Conservation (phyloP, 2,329 filamentous ascomycete species). For the Beauveria rudraprayagi region DNA sequence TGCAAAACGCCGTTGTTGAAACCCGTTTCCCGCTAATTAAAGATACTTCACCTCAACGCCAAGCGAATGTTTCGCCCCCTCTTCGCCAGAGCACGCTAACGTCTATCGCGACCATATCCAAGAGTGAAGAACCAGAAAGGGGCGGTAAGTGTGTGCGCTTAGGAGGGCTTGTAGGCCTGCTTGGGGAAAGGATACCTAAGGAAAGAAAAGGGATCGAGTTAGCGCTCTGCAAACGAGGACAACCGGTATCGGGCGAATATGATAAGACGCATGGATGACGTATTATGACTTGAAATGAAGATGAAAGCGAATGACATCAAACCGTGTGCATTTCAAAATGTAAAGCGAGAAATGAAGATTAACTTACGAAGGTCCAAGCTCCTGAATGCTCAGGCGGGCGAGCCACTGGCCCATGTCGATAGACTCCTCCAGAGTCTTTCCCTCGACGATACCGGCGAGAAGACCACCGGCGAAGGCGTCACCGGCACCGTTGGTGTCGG, state of each 20-base stretch:
- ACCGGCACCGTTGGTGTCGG: slow-evolving; percentile 93
- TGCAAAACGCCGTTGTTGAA: slow-evolving; percentile 47
- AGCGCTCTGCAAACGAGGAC: not conserved
- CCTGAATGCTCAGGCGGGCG: slow-evolving; percentile 85
- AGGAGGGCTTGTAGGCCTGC: slow-evolving; percentile 57
- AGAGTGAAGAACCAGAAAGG: slow-evolving; percentile 14
- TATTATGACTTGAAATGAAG: slow-evolving; percentile 10
- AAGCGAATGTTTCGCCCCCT: slow-evolving; percentile 13
- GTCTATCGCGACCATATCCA: slow-evolving; percentile 11
- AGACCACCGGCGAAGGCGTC: slow-evolving; percentile 96
- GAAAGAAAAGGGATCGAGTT: slow-evolving; percentile 8
- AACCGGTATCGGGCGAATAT: not conserved
- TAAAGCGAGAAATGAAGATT: slow-evolving; percentile 7
- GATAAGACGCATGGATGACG: slow-evolving; percentile 1
- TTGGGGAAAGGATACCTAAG: slow-evolving; percentile 73
- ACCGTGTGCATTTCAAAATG: not conserved
- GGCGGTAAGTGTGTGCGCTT: slow-evolving; percentile 12
- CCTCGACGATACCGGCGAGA: slow-evolving; percentile 78
- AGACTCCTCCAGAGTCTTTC: slow-evolving; percentile 67
- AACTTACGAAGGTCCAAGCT: slow-evolving; percentile 90
- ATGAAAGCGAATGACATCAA: not conserved
- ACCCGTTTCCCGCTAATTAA: slow-evolving; percentile 33
- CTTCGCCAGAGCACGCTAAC: not conserved
- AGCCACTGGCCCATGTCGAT: slow-evolving; percentile 97
- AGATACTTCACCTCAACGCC: slow-evolving; percentile 33